phyloP scores from a whole-genome alignment of 257 asterid genomes.

The Solanum chilense region DNA sequence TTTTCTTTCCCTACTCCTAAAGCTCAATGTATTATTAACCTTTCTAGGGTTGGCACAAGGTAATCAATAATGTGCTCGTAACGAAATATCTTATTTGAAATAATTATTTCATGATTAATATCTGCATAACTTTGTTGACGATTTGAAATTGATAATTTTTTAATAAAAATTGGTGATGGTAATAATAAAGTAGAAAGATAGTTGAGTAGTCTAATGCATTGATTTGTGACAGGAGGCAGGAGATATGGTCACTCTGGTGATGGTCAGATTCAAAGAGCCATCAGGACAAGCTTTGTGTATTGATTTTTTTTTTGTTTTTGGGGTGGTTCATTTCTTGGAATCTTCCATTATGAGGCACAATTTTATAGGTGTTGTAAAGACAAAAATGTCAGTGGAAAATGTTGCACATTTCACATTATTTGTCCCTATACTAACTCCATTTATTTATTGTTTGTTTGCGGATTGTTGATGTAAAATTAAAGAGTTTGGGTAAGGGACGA shows the following conservation, averaged over 20 bases:
- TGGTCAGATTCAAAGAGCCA: not conserved
- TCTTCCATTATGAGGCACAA: conserved; percentile 11
- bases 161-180: too few relatives aligned
- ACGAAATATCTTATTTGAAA: not conserved
- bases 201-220: not conserved
- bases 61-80: not conserved
- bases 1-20: not conserved
- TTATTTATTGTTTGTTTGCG: not conserved
- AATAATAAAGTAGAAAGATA: not conserved
- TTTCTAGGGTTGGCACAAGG: not conserved
- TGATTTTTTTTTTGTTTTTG: not conserved
- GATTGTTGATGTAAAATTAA: not conserved
- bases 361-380: not conserved
- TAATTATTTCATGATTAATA: too few relatives aligned
- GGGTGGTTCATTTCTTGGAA: not conserved
- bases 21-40: not conserved
- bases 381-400: not conserved
- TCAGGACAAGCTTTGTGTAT: not conserved
- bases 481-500: not conserved
- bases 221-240: not conserved
- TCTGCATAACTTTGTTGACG: too few relatives aligned
- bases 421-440: not conserved
- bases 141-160: too few relatives aligned
- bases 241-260: not conserved
- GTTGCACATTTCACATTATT: not conserved